These are phyloP conservation scores for Suhomyces prunicola DNA, from an alignment of 805 yeast genomes.

Conservation along the genomic window DNA sequence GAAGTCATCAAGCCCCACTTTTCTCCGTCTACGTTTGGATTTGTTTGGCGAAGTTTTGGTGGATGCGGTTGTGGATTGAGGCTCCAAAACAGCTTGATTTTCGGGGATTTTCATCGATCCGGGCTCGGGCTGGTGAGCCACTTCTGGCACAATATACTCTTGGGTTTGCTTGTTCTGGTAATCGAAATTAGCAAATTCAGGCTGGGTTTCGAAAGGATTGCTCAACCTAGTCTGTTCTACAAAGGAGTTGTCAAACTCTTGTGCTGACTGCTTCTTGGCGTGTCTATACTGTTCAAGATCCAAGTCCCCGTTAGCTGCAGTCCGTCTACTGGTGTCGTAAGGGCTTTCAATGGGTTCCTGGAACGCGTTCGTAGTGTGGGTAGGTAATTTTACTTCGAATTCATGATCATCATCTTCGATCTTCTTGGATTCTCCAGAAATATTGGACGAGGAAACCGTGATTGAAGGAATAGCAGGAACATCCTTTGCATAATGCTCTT, in stretches of 20 bases:
- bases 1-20: conserved; percentile 92
- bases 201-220: conserved; percentile 7
- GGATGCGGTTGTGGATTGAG: conserved; percentile 1
- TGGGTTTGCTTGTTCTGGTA: conserved; percentile 22
- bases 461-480: conserved; percentile 6
- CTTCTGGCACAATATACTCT: conserved; percentile 13
- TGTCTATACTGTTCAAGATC: conserved; percentile 17
- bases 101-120: background rate
- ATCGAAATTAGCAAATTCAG: conserved; percentile 23
- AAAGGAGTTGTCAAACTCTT: background rate
- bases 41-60: conserved; percentile 18
- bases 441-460: conserved; percentile 3
- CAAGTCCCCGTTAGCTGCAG: conserved; percentile 15
- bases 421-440: conserved; percentile 5
- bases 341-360: conserved; percentile 30
- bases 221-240: conserved; percentile 4
- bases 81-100: background rate
- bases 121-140: background rate
- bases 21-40: conserved; percentile 49
- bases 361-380: conserved; percentile 22
- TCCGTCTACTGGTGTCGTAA: conserved; percentile 16
- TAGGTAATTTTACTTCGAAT: conserved; percentile 25
- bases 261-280: conserved; percentile 13
- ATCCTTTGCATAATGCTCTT: background rate
- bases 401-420: conserved; percentile 21